phyloP scores from a whole-genome alignment of 2,329 filamentous ascomycete genomes.

The Penicillium sp. region DNA sequence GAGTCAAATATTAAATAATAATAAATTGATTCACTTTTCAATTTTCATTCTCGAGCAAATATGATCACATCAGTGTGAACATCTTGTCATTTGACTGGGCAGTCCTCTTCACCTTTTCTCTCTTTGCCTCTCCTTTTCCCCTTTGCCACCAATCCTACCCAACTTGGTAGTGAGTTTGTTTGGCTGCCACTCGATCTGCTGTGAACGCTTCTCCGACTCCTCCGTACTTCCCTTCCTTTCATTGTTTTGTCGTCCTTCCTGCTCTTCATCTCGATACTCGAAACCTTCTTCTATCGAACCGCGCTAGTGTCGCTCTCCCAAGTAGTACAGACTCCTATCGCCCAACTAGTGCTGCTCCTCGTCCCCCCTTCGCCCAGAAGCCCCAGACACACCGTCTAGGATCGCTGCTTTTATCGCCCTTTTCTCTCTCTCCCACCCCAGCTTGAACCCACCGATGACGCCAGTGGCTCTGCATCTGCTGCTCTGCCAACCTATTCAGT shows the following conservation, averaged over 20 bases:
- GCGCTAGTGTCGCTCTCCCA: background rate
- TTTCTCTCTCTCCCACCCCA: conserved; percentile 4
- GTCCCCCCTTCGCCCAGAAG: background rate
- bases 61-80: background rate
- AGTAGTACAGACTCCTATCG: background rate
- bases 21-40: too few relatives aligned
- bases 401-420: conserved; percentile 11
- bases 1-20: background rate
- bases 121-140: conserved; percentile 8
- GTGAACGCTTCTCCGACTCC: background rate
- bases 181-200: background rate
- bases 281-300: conserved; percentile 5
- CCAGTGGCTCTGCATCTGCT: conserved; percentile 14
- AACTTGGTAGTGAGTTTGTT: background rate
- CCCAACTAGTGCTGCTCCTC: background rate
- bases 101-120: conserved; percentile 9
- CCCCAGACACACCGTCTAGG: conserved; percentile 1
- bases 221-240: background rate
- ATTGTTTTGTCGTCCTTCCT: background rate
- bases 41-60: background rate
- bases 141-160: conserved; percentile 14
- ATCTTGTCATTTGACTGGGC: background rate
- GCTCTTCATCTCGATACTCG: too few relatives aligned
- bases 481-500: background rate
- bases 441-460: conserved; percentile 18